Evolutionary conservation across 345 rosid genomes (phyloP).

Genomic region (Murraya koenigii): DNA sequence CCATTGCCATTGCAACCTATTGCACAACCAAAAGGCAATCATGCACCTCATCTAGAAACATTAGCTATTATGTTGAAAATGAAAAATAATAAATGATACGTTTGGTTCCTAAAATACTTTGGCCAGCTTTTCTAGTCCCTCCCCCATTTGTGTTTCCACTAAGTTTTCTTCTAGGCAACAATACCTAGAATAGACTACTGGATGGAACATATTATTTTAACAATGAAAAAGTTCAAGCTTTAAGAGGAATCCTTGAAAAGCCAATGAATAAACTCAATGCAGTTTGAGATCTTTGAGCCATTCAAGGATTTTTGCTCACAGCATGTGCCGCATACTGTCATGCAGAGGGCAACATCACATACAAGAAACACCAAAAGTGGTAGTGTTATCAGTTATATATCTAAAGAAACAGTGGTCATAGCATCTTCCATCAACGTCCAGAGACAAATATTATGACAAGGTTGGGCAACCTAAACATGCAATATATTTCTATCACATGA

Average conservation of each 20-base stretch:
- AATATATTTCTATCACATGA: conserved; percentile 31
- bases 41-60: conserved; percentile 11
- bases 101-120: background rate
- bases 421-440: background rate
- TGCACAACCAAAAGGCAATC: conserved; percentile 20
- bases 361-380: background rate
- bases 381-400: background rate
- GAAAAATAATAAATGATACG: background rate
- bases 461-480: conserved; percentile 18
- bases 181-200: background rate
- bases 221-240: background rate
- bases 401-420: background rate
- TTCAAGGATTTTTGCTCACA: background rate
- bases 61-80: background rate
- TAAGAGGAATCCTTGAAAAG: background rate
- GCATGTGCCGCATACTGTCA: background rate
- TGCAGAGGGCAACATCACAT: background rate
- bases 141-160: background rate
- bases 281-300: background rate
- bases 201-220: background rate
- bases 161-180: background rate
- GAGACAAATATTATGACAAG: background rate
- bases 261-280: background rate
- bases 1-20: conserved; percentile 99
- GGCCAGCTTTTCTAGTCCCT: background rate